Evolutionary conservation across 2,329 filamentous ascomycete species (phyloP).

Genomic region (Eutypella sp.): DNA sequence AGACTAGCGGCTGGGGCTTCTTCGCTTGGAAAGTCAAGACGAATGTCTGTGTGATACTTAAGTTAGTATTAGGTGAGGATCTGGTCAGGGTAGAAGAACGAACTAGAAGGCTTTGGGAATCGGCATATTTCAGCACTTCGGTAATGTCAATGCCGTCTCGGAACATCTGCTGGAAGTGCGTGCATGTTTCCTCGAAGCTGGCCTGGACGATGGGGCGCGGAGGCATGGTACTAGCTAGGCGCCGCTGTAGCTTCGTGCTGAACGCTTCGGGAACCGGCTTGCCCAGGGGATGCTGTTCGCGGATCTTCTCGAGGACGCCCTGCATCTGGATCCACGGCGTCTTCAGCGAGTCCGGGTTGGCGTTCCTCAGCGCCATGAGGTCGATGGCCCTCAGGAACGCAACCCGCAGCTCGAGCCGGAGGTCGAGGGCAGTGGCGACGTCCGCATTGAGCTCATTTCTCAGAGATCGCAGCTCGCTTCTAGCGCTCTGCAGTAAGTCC

Average conservation of each 20-base stretch:
- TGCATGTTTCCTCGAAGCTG: slow-evolving; percentile 65
- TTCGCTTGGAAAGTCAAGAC: slow-evolving; percentile 70
- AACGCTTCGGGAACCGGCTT: slow-evolving; percentile 72
- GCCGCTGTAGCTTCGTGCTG: slow-evolving; percentile 85
- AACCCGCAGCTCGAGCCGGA: slow-evolving; percentile 62
- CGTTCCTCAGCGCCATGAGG: slow-evolving; percentile 38
- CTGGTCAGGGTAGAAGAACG: slow-evolving; percentile 21
- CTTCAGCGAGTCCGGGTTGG: slow-evolving; percentile 41
- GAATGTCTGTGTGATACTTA: slow-evolving; percentile 62
- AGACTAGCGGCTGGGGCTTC: slow-evolving; percentile 77
- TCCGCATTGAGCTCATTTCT: slow-evolving; percentile 25
- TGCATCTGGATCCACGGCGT: slow-evolving; percentile 48
- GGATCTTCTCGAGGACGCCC: slow-evolving; percentile 49
- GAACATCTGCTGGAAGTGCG: slow-evolving; percentile 65
- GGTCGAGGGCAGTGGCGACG: slow-evolving; percentile 51
- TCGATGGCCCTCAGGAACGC: slow-evolving; percentile 54
- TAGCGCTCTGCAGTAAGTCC: slow-evolving; percentile 40
- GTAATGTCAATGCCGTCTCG: slow-evolving; percentile 66
- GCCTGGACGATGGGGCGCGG: slow-evolving; percentile 83
- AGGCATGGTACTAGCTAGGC: slow-evolving; percentile 87
- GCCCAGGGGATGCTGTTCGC: slow-evolving; percentile 56
- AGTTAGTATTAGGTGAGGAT: slow-evolving; percentile 14
- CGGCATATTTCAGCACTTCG: slow-evolving; percentile 61
- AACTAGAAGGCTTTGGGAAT: slow-evolving; percentile 67
- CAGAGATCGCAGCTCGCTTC: slow-evolving; percentile 31